Evolutionary conservation across 73 alveolate species (phyloP), one percentile per base, ranked within the genome.

Genomic region (Paramecium bursaria): DNA sequence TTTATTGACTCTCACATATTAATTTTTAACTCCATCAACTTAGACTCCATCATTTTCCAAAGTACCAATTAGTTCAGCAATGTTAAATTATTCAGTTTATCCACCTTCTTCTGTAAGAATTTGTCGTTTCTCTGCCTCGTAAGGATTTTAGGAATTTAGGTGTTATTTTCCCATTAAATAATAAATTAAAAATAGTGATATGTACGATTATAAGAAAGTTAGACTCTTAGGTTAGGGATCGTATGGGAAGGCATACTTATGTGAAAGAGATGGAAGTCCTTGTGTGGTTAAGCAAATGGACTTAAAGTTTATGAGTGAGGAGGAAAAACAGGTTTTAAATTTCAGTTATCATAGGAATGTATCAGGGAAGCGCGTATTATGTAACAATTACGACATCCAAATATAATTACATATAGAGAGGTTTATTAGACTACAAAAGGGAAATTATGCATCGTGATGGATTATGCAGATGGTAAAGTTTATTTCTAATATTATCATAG

Each of bases 391-490:
- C 46, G 85, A 21, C 99, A 96, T 86, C 98, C 97, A 21, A 94
- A 94, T 74, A 94, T 96, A 23, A 95, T 96, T 13, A 91, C 87
- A 21, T 96, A 91, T 76, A 93, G 91, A 74, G 95, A 90, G n/a
- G 88, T 94, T 39, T 94, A 90, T 35, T 86, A 87, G 53, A 91
- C 96, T 10, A 90, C 85, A 46, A 91, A 91, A 50, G 92, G 92
- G 4, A 91, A 91, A 73, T 75, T 91, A 3, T 91, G 96, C 75
- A 88, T 91, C 6, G 92, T 91, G 21, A 91, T 88, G 94, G 94
- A 91, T 48, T 91, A 79, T 50, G 93, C 94, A 6, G 96, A 91
- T 75, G 96, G 96, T 88, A 88, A 53, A 3, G 11, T 47, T 21
- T 30, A 89, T 89, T 74, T 82, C 35, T 90, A 94, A 48, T 50